These are phyloP conservation scores for Boletus smithii DNA, from an alignment of 1,284 basidiomycete species.

Conservation along the genomic window DNA sequence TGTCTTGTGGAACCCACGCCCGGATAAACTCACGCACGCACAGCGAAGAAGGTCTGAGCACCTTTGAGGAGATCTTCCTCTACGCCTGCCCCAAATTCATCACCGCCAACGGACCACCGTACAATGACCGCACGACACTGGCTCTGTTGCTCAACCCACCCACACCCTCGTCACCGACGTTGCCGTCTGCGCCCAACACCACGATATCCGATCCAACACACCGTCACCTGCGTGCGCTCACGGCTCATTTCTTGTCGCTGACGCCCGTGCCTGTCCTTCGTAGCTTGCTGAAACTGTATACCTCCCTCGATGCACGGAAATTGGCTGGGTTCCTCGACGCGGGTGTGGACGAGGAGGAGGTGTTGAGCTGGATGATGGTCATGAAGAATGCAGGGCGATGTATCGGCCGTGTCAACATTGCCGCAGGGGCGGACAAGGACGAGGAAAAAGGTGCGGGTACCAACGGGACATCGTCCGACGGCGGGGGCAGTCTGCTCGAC, in stretches of 20 bases:
- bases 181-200: constrained; percentile 19
- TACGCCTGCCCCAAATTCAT: constrained; percentile 98
- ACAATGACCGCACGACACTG: constrained; percentile 77
- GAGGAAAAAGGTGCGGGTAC: constrained; percentile 22
- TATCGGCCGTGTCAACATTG: constrained; percentile 48
- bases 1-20: neutral
- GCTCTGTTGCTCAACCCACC: constrained; percentile 48
- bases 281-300: constrained; percentile 94
- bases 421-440: constrained; percentile 25
- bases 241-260: constrained; percentile 75
- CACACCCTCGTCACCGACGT: constrained; percentile 29
- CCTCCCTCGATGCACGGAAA: constrained; percentile 88
- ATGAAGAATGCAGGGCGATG: constrained; percentile 86
- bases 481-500: constrained; percentile 65
- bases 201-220: constrained; percentile 69
- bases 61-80: constrained; percentile 93
- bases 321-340: constrained; percentile 86
- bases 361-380: constrained; percentile 96
- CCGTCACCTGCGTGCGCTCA: constrained; percentile 64
- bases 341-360: constrained; percentile 79
- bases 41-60: constrained; percentile 72
- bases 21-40: constrained; percentile 1
- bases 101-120: constrained; percentile 88
- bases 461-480: too few species aligned
- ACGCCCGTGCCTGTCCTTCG: constrained; percentile 81